A percentile compares a stretch with the other conserved stretches of the same genome.
These are phyloP conservation scores for Gamarada debralockiae DNA, from an alignment of 495 filamentous ascomycete genomes.

Conservation along the genomic window DNA sequence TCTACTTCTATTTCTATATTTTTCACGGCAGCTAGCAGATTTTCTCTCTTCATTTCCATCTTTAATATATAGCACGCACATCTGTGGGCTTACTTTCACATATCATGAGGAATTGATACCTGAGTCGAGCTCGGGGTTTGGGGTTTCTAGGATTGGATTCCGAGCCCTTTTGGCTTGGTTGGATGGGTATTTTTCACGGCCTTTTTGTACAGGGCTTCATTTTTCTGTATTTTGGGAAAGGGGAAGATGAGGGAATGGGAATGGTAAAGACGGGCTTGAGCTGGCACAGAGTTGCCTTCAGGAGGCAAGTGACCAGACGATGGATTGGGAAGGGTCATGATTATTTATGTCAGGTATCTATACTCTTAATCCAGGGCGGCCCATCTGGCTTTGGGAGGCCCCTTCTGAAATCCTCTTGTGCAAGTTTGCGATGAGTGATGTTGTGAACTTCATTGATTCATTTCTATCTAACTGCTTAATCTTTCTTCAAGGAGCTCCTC, in stretches of 20 bases:
- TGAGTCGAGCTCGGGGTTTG: not conserved
- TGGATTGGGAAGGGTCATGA: constrained; percentile 6
- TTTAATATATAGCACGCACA: no score
- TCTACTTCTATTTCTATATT: not conserved
- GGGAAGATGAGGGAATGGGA: not conserved
- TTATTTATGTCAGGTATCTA: constrained; percentile 12
- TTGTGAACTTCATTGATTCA: not conserved
- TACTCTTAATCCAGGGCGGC: constrained; percentile 21
- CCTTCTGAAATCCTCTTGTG: constrained; percentile 16
- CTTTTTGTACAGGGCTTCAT: constrained; percentile 3
- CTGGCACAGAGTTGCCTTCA: constrained; percentile 6
- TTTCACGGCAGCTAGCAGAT: no score
- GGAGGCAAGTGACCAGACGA: constrained; percentile 1
- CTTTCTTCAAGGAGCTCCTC: constrained; percentile 70
- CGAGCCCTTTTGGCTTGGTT: not conserved
- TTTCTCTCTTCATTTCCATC: not conserved
- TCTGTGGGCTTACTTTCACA: no score
- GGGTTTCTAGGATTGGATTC: constrained; percentile 6
- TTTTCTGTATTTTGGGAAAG: constrained; percentile 2
- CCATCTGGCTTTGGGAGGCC: constrained; percentile 23
- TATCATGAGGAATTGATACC: not conserved
- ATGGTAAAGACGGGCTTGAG: not conserved
- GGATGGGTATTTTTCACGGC: no score
- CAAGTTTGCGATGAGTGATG: constrained; percentile 1
- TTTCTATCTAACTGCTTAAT: constrained; percentile 44